phyloP scores from a whole-genome alignment of 2,329 filamentous ascomycete genomes.

The Dactylonectria estremocensis region DNA sequence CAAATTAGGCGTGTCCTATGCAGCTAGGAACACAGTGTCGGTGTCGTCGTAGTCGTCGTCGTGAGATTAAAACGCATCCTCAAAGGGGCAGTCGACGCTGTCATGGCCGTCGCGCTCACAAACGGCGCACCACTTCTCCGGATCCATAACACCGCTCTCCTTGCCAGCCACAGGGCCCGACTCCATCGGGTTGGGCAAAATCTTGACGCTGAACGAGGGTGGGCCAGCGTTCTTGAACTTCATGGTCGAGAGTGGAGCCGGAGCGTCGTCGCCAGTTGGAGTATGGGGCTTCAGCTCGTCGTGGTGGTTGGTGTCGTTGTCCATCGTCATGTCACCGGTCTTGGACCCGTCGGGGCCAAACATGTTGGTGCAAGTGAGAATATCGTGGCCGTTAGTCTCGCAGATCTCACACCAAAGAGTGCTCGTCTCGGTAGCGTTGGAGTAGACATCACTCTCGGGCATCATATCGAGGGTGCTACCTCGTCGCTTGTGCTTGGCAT shows the following conservation, averaged over 20 bases:
- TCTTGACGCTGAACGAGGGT: constrained; percentile 60
- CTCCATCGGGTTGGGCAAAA: constrained; percentile 74
- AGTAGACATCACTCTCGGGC: constrained; percentile 79
- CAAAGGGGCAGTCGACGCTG: constrained; percentile 94
- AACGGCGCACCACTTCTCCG: constrained; percentile 95
- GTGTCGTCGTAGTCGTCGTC: background rate
- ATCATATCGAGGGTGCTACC: constrained; percentile 75
- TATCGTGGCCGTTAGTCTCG: constrained; percentile 92
- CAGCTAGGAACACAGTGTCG: constrained; percentile 20
- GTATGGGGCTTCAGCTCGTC: constrained; percentile 59
- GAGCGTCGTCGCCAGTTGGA: constrained; percentile 64
- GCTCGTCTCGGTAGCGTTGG: constrained; percentile 80
- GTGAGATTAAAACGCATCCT: constrained; percentile 78
- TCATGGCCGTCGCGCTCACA: constrained; percentile 98
- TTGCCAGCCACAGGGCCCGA: constrained; percentile 82
- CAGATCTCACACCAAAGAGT: constrained; percentile 95
- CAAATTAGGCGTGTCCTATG: constrained; percentile 29
- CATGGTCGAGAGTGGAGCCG: constrained; percentile 69
- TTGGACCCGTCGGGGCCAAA: constrained; percentile 69
- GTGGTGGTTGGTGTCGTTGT: constrained; percentile 52
- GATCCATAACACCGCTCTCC: constrained; percentile 83
- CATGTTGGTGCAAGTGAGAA: constrained; percentile 94
- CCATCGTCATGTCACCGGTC: constrained; percentile 50
- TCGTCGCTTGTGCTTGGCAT: constrained; percentile 57
- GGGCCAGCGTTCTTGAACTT: constrained; percentile 60